A percentile compares a stretch with the other conserved stretches of the same genome.
Evolutionary conservation across 108 stramenopile genomes (phyloP).

Genomic region (Cyclostephanos tholiformis): DNA sequence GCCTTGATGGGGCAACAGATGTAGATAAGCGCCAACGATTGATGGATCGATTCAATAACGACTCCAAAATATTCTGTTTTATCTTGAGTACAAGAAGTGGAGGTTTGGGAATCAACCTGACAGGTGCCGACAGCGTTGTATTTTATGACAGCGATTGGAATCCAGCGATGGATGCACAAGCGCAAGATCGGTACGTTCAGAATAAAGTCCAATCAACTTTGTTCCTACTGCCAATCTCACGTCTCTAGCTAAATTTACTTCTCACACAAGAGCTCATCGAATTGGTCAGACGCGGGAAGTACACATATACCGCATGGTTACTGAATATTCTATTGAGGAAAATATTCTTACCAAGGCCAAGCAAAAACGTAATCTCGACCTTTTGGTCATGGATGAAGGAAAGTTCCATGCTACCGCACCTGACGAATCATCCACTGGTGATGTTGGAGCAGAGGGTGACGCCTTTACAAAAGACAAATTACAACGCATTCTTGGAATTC

Average conservation of each 20-base stretch:
- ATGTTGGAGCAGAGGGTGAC: constrained; percentile 46
- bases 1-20: constrained; percentile 89
- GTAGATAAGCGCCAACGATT: constrained; percentile 88
- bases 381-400: constrained; percentile 94
- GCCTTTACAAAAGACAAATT: constrained; percentile 75
- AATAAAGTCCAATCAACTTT: background rate
- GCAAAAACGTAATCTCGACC: constrained; percentile 95
- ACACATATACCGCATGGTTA: constrained; percentile 96
- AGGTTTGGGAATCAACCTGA: constrained; percentile 95
- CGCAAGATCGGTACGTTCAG: constrained; percentile 79
- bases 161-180: constrained; percentile 95
- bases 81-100: constrained; percentile 96
- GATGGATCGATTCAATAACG: constrained; percentile 96
- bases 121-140: constrained; percentile 96
- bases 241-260: background rate
- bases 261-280: constrained; percentile 79
- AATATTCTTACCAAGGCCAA: constrained; percentile 95
- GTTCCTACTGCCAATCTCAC: background rate
- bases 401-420: constrained; percentile 78
- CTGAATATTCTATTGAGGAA: constrained; percentile 95
- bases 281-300: constrained; percentile 97
- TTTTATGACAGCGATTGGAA: constrained; percentile 98
- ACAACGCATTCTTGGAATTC: constrained; percentile 70
- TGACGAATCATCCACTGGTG: constrained; percentile 17
- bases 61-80: constrained; percentile 89